Base-by-base conservation (phyloP, 371 early-diverging fungal species). In the Mucor velutinosus region DNA sequence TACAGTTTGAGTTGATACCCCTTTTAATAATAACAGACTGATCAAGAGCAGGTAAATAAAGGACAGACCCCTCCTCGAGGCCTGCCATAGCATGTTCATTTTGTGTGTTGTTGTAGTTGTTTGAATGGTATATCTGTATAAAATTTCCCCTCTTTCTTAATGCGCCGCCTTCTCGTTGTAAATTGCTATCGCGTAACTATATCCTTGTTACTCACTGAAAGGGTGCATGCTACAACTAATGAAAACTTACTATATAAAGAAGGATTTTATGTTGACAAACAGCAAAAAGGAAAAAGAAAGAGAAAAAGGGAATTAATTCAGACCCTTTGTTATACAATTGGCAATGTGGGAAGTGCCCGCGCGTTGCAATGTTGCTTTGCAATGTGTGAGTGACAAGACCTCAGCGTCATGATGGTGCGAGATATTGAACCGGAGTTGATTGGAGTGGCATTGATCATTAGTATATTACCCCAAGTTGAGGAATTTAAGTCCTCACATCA, bases 61-160 rank as follows among this genome's bases (percentile, higher is more conserved):
- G 32, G 69, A 62, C 73, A 73, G 73, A 73, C 73, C 73, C 55
- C 66, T 69, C 49, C 69, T 69, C 21, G 49, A 69, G 73, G 66
- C 55, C 69, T 65, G 73, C 73, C 73, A 73, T 53, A 60, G 11
- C 25, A 27, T 45, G 45, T 14, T 65, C 65, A 65, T 65, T 43
- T 65, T 65, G 25, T 19, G 47, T 47, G 17, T 45, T 45, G 19
- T 19, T 45, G 45, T 37, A 14, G 37, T 14, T 37, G 14, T 11
- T 41, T 41, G 41, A 41, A 17, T 41, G 41, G 41, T 41, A 41
- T 41, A 35, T 35, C 41, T 41, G 21, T 47, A 47, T 21, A 47
- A 53, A 53, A 53, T 53, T 25, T 25, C 53, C 53, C 21, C 11
- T 11, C 21, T 11, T 21, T n/a, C 45, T 19, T 10, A 19, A 47